Evolutionary conservation across 1,284 basidiomycete species (phyloP).

Genomic region (Puccinia triticina): DNA sequence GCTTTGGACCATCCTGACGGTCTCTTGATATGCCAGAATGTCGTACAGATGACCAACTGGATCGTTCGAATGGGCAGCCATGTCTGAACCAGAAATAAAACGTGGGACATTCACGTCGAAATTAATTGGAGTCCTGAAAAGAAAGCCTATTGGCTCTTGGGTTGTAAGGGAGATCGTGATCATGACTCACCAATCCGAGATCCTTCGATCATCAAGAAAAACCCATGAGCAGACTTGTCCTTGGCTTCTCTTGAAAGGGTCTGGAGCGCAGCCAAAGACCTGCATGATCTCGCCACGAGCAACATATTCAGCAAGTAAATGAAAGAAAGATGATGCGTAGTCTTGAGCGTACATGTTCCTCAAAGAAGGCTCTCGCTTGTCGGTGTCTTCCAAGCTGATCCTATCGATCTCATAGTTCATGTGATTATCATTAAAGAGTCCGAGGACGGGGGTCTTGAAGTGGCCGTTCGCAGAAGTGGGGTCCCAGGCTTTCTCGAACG

Average conservation of each 20-base stretch:
- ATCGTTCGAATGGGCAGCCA: constrained; percentile 58
- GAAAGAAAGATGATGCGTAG: background rate
- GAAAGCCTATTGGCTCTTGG: background rate
- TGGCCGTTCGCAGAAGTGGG: constrained; percentile 21
- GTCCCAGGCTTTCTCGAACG: constrained; percentile 45
- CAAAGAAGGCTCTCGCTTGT: constrained; percentile 53
- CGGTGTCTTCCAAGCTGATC: constrained; percentile 37
- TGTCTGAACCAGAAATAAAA: constrained; percentile 52
- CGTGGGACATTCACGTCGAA: background rate
- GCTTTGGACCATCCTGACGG: constrained; percentile 58
- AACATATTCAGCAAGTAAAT: background rate
- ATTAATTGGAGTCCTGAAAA: background rate
- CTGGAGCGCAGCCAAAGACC: constrained; percentile 50
- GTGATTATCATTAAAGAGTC: constrained; percentile 54
- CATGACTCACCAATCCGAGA: constrained; percentile 43
- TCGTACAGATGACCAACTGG: constrained; percentile 59
- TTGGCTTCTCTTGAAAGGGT: constrained; percentile 48
- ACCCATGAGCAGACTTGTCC: constrained; percentile 53
- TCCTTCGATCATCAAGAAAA: constrained; percentile 56
- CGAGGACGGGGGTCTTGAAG: constrained; percentile 49
- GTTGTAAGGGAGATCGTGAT: background rate
- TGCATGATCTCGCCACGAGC: background rate
- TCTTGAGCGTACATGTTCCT: constrained; percentile 53
- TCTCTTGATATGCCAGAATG: constrained; percentile 61
- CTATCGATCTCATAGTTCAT: constrained; percentile 55